Conservation (phyloP, 495 filamentous ascomycete species). For the Tirmania nivea region DNA sequence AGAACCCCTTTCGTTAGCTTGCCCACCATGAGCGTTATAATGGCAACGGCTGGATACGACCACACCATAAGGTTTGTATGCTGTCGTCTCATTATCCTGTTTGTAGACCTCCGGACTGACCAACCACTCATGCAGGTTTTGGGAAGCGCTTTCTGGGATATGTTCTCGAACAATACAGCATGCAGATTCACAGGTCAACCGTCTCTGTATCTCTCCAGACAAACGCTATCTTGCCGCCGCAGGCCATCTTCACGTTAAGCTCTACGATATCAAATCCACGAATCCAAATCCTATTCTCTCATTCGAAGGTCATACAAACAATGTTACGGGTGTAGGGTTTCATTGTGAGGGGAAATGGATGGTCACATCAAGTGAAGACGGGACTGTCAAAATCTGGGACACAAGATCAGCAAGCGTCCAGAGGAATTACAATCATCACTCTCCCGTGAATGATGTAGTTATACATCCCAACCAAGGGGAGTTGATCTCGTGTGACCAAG, state of each 20-base stretch:
- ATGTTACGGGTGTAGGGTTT: conserved; percentile 89
- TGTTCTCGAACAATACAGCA: conserved; percentile 96
- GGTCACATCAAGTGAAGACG: conserved; percentile 96
- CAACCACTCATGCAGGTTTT: conserved; percentile 41
- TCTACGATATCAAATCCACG: conserved; percentile 92
- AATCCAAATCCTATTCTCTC: conserved; percentile 79
- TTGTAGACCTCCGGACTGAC: conserved; percentile 1
- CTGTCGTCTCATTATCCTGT: not conserved
- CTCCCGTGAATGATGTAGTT: conserved; percentile 81
- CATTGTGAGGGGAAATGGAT: conserved; percentile 99
- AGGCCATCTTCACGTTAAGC: conserved; percentile 82
- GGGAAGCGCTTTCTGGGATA: conserved; percentile 93
- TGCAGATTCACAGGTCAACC: conserved; percentile 92
- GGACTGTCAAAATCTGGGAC: conserved; percentile 98
- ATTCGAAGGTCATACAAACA: conserved; percentile 87
- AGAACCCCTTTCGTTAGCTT: not conserved
- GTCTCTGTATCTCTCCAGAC: conserved; percentile 93
- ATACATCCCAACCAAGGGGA: conserved; percentile 98
- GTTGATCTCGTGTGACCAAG: conserved; percentile 83
- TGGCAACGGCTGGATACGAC: conserved; percentile 69
- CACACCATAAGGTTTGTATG: conserved; percentile 76
- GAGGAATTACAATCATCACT: conserved; percentile 73
- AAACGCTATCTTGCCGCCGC: conserved; percentile 90
- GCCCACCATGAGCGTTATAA: conserved; percentile 16
- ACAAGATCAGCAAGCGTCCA: conserved; percentile 72